phyloP scores from a whole-genome alignment of 2,329 filamentous ascomycete species.

The Curvularia verruculosa region DNA sequence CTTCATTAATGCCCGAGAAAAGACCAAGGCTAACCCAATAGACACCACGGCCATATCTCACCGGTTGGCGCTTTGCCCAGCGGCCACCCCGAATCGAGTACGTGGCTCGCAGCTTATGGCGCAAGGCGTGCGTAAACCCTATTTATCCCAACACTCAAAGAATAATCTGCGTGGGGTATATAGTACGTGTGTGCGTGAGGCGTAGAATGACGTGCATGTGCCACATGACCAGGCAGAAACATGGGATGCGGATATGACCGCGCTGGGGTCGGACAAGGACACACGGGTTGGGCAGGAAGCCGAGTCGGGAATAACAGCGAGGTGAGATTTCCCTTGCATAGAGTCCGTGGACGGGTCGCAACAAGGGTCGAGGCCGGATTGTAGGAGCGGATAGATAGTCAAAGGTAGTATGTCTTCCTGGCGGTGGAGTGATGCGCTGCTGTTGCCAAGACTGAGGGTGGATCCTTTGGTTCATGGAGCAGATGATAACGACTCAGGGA shows the following conservation, averaged over 20 bases:
- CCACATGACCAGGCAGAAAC: not conserved
- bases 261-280: not conserved
- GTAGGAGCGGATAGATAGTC: not conserved
- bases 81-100: not conserved
- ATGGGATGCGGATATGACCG: not conserved
- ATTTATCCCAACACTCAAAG: not conserved
- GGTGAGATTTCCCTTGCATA: not conserved
- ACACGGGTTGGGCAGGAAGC: not conserved
- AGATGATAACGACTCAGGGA: not conserved
- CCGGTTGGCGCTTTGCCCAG: not conserved
- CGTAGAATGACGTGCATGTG: not conserved
- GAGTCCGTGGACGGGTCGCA: not conserved
- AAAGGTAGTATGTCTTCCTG: not conserved
- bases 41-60: not conserved
- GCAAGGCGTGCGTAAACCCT: not conserved
- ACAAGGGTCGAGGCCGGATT: not conserved
- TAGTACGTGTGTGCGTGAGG: not conserved
- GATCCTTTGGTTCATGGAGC: not conserved
- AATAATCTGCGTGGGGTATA: not conserved
- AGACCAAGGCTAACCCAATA: not conserved
- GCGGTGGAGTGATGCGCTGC: not conserved
- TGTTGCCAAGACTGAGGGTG: not conserved
- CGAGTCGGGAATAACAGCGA: not conserved
- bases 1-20: constrained; percentile 29
- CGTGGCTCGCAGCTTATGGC: not conserved